Evolutionary conservation across 2,329 filamentous ascomycete species (phyloP), one percentile per base, ranked within the genome.

Genomic region (Emydomyces testavorans): DNA sequence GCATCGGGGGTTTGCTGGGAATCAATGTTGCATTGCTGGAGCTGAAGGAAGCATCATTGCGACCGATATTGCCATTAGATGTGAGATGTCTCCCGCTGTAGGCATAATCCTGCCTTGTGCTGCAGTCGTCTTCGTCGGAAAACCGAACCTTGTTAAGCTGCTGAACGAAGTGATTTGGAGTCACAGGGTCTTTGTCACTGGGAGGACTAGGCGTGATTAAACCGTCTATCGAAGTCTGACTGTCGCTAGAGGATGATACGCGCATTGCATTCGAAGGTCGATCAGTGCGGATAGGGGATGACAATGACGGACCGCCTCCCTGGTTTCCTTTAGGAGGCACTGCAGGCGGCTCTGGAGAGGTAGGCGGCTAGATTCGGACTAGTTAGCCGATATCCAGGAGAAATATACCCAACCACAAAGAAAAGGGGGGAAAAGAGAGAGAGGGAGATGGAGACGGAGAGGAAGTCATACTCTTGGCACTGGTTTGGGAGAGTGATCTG

Each of bases 221-320:
- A 28, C 69, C 69, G 45, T 77, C 73, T 46, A 64, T 65, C 2
- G 73, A 75, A 43, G 69, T 67, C 45, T 68, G 70, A 55, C 72
- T 76, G 46, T 68, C 69, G 70, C 71, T 75, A 23, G 74, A 76
- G 53, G 71, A 70, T 46, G 72, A 70, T 13, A 73, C 71, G 15
- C 68, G 61, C 46, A 73, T 71, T 15, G 73, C 61, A 24, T 67
- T 59, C 46, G 65, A 60, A 26, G 65, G 65, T 47, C 63, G 63
- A 54, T 73, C 64, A 45, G 69, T 68, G 41, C 63, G 65, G 49
- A 74, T 69, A 7, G 73, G 69, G 20, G 64, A 49, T 13, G 66
- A 62, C n/a, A 61, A 48, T 28, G 54, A 51, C 29, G 56, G 60
- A 26, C 55, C 57, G 11, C 58, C 51, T 35, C 11, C 46, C 16